A percentile compares a stretch with the other conserved stretches of the same genome.
Evolutionary conservation across 2,329 filamentous ascomycete species (phyloP).

Genomic region (Zasmidium angulare): DNA sequence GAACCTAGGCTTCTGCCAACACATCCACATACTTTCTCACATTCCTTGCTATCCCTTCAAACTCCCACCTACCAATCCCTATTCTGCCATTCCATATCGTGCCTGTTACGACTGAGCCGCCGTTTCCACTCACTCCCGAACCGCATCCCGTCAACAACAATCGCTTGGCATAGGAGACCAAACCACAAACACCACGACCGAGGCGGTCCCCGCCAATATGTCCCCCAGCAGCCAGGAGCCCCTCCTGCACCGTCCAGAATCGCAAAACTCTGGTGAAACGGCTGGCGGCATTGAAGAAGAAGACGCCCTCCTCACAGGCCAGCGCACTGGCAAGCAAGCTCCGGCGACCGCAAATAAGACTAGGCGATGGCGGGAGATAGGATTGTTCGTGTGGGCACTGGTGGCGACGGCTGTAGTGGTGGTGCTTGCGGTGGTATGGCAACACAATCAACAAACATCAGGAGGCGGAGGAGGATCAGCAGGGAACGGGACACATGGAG

Average conservation of each 20-base stretch:
- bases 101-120: no score
- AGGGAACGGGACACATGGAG: background rate
- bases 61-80: background rate
- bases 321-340: constrained; percentile 38
- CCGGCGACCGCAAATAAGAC: constrained; percentile 48
- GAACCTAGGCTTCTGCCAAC: background rate
- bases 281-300: constrained; percentile 57
- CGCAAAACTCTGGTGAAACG: constrained; percentile 53
- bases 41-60: background rate
- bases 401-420: constrained; percentile 77
- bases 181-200: background rate
- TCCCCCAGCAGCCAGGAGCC: constrained; percentile 49
- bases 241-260: constrained; percentile 55
- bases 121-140: background rate
- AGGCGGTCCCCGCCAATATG: constrained; percentile 5
- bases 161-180: background rate
- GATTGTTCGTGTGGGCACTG: constrained; percentile 79
- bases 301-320: constrained; percentile 61
- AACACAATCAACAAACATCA: constrained; percentile 50
- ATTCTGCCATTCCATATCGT: background rate
- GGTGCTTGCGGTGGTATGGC: constrained; percentile 76
- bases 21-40: background rate
- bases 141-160: background rate
- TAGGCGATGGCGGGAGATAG: constrained; percentile 66
- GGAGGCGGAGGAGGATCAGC: background rate